Evolutionary conservation across 495 filamentous ascomycete species (phyloP), one percentile per base, ranked within the genome.

Genomic region (Podospora conica): DNA sequence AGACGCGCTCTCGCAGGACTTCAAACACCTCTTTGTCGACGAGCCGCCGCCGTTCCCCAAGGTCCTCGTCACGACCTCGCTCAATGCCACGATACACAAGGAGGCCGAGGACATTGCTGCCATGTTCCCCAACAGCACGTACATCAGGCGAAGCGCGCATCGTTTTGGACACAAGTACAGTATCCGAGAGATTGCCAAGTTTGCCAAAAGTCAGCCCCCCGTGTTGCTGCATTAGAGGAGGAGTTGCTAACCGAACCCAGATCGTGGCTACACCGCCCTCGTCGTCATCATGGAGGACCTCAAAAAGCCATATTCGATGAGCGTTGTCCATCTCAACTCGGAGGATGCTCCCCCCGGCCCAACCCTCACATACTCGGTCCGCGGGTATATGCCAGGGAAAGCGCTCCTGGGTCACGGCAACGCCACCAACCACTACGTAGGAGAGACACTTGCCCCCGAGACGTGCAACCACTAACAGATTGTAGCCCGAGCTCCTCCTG

Each of bases 361-460:
- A 3, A 94, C 91, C 48, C 94, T 97, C 75, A 77, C 73, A 22
- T 81, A 81, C 59, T 84, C 79, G 33, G 88, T 97, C 67, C 86
- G 85, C 55, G 95, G 93, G 68, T 98, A 92, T 87, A 81, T 92
- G 18, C 91, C 93, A 64, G 90, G 92, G 5, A 89, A 89, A 75
- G 86, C 88, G 25, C 80, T 98, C 3, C 90, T 90, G 1, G 93
- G 93, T 2, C 94, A 98, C 74, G 94, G 94, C 48, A 90, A 89
- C 53, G 85, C 94, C 0, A 97, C 94, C 0, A 87, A 90, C 53
- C 94, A 97, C 77, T 92, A 87, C 68, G 74, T 76, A 66, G 55
- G 72, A n/a, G 72, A n/a, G 11, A 48, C 18, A 8, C 7, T 9
- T 7, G 2, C 29, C 25, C 8, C 11, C 11, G 40, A 4, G 27